phyloP scores from a whole-genome alignment of 78 protist genomes.

The Protostelium mycophagum region DNA sequence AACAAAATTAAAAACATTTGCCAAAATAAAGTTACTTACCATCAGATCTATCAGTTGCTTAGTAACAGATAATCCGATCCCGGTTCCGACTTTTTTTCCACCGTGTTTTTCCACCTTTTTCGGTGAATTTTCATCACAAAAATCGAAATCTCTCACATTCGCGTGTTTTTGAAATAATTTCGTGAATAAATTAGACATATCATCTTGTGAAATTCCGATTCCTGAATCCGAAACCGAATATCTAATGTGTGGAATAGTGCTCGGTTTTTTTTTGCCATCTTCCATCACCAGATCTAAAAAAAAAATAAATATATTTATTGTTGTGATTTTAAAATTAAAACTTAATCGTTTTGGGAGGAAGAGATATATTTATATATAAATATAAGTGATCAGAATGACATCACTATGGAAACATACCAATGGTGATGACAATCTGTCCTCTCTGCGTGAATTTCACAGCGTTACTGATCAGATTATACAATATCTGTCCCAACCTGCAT shows the following conservation, averaged over 20 bases:
- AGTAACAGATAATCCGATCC: background rate
- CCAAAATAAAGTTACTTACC: background rate
- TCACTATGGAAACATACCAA: too few relatives aligned
- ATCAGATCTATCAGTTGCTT: background rate
- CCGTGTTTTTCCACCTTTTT: background rate
- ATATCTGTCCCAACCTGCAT: background rate
- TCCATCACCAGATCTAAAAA: slow-evolving; percentile 1
- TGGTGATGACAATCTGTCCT: background rate
- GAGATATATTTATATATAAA: too few relatives aligned
- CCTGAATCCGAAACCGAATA: background rate
- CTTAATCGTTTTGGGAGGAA: too few relatives aligned
- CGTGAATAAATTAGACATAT: background rate
- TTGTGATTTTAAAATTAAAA: too few relatives aligned
- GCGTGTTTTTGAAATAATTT: background rate
- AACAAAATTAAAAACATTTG: too few relatives aligned
- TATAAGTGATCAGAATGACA: too few relatives aligned
- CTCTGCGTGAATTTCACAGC: background rate
- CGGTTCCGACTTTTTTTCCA: background rate
- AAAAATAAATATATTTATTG: too few relatives aligned
- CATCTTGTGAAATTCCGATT: background rate
- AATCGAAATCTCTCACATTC: background rate
- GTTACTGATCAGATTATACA: background rate
- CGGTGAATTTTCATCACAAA: background rate
- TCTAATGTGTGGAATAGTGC: background rate
- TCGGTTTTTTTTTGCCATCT: background rate